Evolutionary conservation across 371 early-diverging fungal genomes (phyloP), one percentile per base, ranked within the genome.

Genomic region (Nematocida major): DNA sequence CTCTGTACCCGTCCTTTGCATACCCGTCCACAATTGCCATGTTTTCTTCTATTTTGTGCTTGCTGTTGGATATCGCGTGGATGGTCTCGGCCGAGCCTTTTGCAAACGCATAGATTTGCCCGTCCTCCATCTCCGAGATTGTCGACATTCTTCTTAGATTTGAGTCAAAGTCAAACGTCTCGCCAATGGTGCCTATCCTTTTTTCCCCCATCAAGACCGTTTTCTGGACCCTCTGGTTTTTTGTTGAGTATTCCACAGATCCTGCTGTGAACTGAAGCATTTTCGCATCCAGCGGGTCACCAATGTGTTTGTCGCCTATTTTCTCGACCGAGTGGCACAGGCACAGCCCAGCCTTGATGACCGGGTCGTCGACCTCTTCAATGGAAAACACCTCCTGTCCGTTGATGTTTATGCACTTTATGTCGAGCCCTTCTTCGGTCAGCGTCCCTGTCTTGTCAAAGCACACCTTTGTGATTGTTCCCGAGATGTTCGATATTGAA

Each of bases 401-500:
- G 40, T 79, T 43, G 3, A 34, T 59, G 73, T 88, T 89, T 28
- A 94, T 89, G 15, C 95, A 95, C 50, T 93, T 87, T 9, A 97
- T 91, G 80, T 95, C 97, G 50, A 99, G 84, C 0, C 95, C 96
- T 79, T 96, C 95, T 81, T 95, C 93, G 0, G 98, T 97, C 53
- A 99, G 82, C 3, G 98, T 99, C 1, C 98, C 98, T 3, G 98
- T 98, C 84, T 99, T 99, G 86, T 99, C 99, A 87, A 98, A 98
- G 77, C 93, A 90, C 87, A 93, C 92, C 40, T 92, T 89, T 79
- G 95, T 90, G 51, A 96, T 85, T 78, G 92, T 92, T 43, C 98
- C 97, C 42, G 94, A 89, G 67, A 94, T 89, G 81, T 94, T 95
- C 50, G 97, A 93, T 18, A 93, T 86, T 2, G 93, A 89, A 0